phyloP scores from a whole-genome alignment of 2,329 filamentous ascomycete genomes.

The Trichophaea hybrida region DNA sequence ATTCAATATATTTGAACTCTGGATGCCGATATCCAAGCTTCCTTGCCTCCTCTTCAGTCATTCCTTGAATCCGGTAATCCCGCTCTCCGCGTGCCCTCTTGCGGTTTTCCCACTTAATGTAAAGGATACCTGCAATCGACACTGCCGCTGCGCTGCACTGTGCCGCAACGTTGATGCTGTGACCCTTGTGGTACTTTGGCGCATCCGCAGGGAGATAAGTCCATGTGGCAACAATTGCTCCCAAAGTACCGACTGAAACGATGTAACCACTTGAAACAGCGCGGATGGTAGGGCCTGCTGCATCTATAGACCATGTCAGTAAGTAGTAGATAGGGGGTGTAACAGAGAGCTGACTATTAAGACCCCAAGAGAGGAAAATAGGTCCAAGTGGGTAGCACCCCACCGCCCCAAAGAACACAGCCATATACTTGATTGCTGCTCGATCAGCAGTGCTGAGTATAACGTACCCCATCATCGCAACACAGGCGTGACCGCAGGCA shows the following conservation, averaged over 20 bases:
- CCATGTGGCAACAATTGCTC: slow-evolving; percentile 45
- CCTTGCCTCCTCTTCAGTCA: slow-evolving; percentile 35
- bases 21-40: slow-evolving; percentile 42
- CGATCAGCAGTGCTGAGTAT: slow-evolving; percentile 37
- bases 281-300: slow-evolving; percentile 42
- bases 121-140: slow-evolving; percentile 37
- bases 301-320: slow-evolving; percentile 30
- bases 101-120: slow-evolving; percentile 42
- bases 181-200: slow-evolving; percentile 38
- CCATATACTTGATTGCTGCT: slow-evolving; percentile 38
- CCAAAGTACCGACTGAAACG: slow-evolving; percentile 41
- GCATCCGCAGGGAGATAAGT: slow-evolving; percentile 39
- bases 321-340: neutral
- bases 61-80: slow-evolving; percentile 38
- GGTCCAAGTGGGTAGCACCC: slow-evolving; percentile 46
- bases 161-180: slow-evolving; percentile 43
- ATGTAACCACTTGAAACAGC: slow-evolving; percentile 44
- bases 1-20: slow-evolving; percentile 43
- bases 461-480: slow-evolving; percentile 40
- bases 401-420: slow-evolving; percentile 42
- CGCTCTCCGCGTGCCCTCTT: slow-evolving; percentile 37
- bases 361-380: slow-evolving; percentile 44
- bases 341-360: slow-evolving; percentile 36
- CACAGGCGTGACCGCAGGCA: slow-evolving; percentile 21
- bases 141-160: slow-evolving; percentile 37